Evolutionary conservation across 192 early-diverging fungal species (phyloP).

Genomic region (Coemansia sp.): DNA sequence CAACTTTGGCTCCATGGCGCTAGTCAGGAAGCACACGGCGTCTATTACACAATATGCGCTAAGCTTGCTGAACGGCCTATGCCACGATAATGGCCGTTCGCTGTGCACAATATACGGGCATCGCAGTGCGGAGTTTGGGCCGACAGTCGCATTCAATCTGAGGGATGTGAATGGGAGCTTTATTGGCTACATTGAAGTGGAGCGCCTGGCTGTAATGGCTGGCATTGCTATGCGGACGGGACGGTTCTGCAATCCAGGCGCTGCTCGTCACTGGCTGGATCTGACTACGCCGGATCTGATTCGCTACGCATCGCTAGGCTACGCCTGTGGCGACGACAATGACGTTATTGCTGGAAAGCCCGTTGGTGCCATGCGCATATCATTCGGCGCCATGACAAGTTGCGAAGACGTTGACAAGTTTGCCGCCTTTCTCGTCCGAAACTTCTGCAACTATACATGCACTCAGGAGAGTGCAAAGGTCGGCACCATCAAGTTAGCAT

Average conservation of each 20-base stretch:
- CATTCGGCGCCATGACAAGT: conserved; percentile 73
- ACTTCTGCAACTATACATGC: conserved; percentile 48
- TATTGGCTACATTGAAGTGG: conserved; percentile 69
- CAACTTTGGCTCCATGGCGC: conserved; percentile 50
- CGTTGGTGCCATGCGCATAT: conserved; percentile 73
- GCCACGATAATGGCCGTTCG: conserved; percentile 58
- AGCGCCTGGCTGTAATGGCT: conserved; percentile 64
- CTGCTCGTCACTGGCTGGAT: conserved; percentile 66
- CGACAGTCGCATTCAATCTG: conserved; percentile 74
- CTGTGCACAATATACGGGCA: conserved; percentile 50
- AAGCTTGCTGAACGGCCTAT: conserved; percentile 49
- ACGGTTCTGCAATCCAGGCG: conserved; percentile 82
- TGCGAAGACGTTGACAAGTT: conserved; percentile 62
- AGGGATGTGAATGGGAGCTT: conserved; percentile 55
- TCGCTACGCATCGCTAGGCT: conserved; percentile 60
- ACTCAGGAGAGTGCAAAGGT: neutral
- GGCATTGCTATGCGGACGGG: conserved; percentile 73
- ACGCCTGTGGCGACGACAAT: conserved; percentile 72
- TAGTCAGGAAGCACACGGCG: conserved; percentile 56
- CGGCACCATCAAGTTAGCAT: neutral
- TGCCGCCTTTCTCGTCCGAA: conserved; percentile 61
- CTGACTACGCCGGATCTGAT: conserved; percentile 59
- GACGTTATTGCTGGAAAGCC: conserved; percentile 73
- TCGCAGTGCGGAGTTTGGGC: conserved; percentile 51
- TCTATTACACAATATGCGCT: conserved; percentile 52